Base-by-base conservation (phyloP, 441 rosid species). In the Brassica balearica region DNA sequence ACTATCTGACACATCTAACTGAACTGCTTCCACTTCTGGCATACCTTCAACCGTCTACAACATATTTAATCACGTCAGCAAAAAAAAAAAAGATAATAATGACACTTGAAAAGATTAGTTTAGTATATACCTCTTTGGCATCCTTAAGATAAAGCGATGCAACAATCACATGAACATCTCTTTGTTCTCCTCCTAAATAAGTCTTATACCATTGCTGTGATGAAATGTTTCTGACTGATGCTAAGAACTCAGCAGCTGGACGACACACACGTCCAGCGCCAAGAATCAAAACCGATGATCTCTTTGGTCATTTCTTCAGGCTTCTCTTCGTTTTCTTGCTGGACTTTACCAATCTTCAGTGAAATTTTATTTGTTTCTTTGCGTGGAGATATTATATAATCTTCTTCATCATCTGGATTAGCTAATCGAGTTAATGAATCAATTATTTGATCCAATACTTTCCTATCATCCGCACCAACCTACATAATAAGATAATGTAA, bases 221-320 rank as follows among this genome's bases (percentile, higher is more conserved):
- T 8, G 87, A 81, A 23, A 65, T 63, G 77, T 51, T 85, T 79
- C 87, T 93, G 64, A 83, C 71, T 59, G 94, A 93, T 71, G 92
- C 91, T 78, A 95, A 51, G 75, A 93, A 79, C 87, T 91, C 91
- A 66, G 86, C 94, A 80, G 97, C 99, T 0, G 99, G 97, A 51
- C 82, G 92, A 82, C 98, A 95, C 73, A 95, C 99, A 64, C 92
- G 91, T 46, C 99, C 99, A 63, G 98, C 99, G 22, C 99, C 99
- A 79, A 93, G 85, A 80, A 95, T 93, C 63, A 95, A 87, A 83
- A 92, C 92, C 5, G 88, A 63, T 73, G 76, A 72, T 81, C 71
- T 88, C 80, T 68, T 86, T 55, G 74, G 74, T 81, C 64, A 56
- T 77, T 48, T 81, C 86, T 69, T 66, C 56, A 41, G 69, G 51